Evolutionary conservation across 2,329 filamentous ascomycete genomes (phyloP).

Genomic region (Celoporthe dispersa): DNA sequence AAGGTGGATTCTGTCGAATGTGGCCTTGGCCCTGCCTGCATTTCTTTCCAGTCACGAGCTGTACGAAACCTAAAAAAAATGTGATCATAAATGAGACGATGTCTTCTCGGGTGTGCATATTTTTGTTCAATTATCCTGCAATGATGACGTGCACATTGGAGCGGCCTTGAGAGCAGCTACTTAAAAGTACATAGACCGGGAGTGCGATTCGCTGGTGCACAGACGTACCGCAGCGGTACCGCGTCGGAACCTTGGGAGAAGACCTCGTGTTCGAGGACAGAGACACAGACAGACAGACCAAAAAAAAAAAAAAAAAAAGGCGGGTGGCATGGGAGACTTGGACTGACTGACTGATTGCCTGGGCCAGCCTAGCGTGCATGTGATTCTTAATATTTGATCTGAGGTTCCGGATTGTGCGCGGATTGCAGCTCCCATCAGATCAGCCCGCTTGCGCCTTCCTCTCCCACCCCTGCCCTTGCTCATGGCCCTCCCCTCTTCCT

Average conservation of each 20-base stretch:
- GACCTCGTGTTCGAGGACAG: constrained; percentile 4
- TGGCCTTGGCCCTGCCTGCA: neutral
- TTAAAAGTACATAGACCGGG: neutral
- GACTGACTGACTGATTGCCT: neutral
- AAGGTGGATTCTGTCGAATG: neutral
- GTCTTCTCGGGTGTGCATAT: neutral
- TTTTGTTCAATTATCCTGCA: neutral
- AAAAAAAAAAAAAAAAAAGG: no score
- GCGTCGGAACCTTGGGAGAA: neutral
- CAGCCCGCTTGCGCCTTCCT: neutral
- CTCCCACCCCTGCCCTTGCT: neutral
- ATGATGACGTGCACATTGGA: neutral
- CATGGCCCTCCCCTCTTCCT: neutral
- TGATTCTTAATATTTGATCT: constrained; percentile 4
- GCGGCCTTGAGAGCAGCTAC: neutral
- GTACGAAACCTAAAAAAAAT: neutral
- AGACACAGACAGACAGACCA: neutral
- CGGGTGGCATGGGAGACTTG: neutral
- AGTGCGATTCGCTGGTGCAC: neutral
- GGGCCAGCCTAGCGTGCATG: constrained; percentile 4
- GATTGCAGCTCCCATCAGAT: constrained; percentile 1
- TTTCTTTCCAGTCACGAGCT: neutral
- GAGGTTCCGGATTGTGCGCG: neutral
- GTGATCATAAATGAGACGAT: neutral
- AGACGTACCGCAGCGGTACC: constrained; percentile 2